phyloP scores from a whole-genome alignment of 1,284 basidiomycete species.

The Ustilago xerochloae region DNA sequence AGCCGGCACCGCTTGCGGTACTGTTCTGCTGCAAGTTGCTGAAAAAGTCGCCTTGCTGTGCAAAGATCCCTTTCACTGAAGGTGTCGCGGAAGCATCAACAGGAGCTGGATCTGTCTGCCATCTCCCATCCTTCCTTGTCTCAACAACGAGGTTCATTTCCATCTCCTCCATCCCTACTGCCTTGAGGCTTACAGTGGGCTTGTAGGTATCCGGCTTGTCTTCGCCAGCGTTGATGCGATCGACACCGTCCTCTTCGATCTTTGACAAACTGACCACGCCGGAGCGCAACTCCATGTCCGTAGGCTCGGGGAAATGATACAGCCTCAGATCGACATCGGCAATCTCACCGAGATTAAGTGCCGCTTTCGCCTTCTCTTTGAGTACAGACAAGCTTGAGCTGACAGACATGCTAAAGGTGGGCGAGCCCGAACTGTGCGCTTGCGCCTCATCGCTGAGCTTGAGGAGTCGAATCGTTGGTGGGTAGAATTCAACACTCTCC shows the following conservation, averaged over 20 bases:
- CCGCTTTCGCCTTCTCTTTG: conserved; percentile 51
- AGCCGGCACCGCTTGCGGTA: conserved; percentile 4
- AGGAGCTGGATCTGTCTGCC: conserved; percentile 54
- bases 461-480: conserved; percentile 77
- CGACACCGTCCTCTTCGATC: conserved; percentile 44
- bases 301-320: conserved; percentile 41
- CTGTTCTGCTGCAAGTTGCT: conserved; percentile 37
- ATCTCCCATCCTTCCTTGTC: conserved; percentile 49
- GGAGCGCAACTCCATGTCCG: conserved; percentile 20
- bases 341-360: conserved; percentile 29
- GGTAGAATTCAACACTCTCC: conserved; percentile 80
- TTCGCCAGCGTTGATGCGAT: conserved; percentile 52
- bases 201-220: conserved; percentile 54
- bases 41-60: conserved; percentile 53
- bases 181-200: conserved; percentile 29
- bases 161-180: conserved; percentile 61
- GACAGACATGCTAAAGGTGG: conserved; percentile 50
- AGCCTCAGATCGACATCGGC: conserved; percentile 50
- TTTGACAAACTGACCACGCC: conserved; percentile 20
- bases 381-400: conserved; percentile 52
- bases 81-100: conserved; percentile 13
- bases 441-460: conserved; percentile 60
- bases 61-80: conserved; percentile 48
- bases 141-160: conserved; percentile 65
- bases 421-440: conserved; percentile 54